A percentile compares a stretch with the other conserved stretches of the same genome.
Evolutionary conservation across 257 asterid genomes (phyloP).

Genomic region (Jacaranda mimosifolia): DNA sequence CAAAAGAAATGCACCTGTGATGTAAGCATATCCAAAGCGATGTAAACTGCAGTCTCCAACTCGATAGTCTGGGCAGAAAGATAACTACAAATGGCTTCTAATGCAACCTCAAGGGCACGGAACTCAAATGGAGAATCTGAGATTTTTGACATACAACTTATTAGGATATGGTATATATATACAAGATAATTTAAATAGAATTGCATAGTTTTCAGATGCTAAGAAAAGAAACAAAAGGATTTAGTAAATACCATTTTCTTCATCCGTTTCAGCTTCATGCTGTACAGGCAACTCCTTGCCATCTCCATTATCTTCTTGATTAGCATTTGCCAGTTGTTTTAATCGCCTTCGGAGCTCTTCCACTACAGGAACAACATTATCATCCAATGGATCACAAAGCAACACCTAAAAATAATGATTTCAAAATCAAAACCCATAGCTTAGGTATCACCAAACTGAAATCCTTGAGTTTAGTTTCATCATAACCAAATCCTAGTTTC

Average conservation of each 20-base stretch:
- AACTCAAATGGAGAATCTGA: constrained; percentile 96
- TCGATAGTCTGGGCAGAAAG: constrained; percentile 84
- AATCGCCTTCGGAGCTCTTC: constrained; percentile 86
- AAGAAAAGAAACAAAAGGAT: background rate
- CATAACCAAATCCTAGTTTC: too few species aligned
- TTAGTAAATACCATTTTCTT: constrained; percentile 79
- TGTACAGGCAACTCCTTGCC: constrained; percentile 54
- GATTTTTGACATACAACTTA: constrained; percentile 24
- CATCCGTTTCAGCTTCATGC: constrained; percentile 72
- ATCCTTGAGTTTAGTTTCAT: background rate
- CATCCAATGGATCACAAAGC: constrained; percentile 83
- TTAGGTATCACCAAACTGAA: background rate
- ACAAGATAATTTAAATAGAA: background rate
- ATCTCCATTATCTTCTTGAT: constrained; percentile 66
- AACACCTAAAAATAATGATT: constrained; percentile 57
- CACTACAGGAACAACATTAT: constrained; percentile 78
- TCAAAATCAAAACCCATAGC: background rate
- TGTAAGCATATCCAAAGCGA: constrained; percentile 91
- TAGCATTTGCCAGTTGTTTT: constrained; percentile 50
- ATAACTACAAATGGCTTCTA: constrained; percentile 92
- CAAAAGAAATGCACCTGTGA: constrained; percentile 66
- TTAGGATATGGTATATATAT: constrained; percentile 10
- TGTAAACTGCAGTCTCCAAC: constrained; percentile 91
- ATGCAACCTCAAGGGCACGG: constrained; percentile 86
- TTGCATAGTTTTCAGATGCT: constrained; percentile 19